Percentiles rank a stretch among this genome's conserved stretches.
phyloP scores from a whole-genome alignment of 2,329 filamentous ascomycete genomes.

The Microdochium trichocladiopsis region DNA sequence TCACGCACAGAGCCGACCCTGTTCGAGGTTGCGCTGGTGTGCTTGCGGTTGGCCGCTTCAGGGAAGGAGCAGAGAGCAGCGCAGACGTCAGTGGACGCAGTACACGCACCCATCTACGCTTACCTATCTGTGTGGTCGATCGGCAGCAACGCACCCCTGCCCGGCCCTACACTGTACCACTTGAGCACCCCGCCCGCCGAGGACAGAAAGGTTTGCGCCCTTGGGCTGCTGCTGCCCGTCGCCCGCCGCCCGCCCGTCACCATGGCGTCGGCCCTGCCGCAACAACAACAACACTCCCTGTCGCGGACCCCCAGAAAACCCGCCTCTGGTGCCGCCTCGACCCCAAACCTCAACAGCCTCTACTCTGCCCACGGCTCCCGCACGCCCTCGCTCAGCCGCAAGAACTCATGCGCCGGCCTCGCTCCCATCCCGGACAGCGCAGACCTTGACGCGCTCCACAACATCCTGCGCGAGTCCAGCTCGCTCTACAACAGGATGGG shows the following conservation, averaged over 20 bases:
- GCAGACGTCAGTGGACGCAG: too few species aligned
- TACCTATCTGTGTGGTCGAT: not conserved
- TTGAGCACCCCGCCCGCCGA: not conserved
- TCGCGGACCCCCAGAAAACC: slow-evolving; percentile 32
- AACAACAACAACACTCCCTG: slow-evolving; percentile 19
- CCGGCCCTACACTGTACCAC: too few species aligned
- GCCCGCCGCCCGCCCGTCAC: not conserved
- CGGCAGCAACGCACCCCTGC: not conserved
- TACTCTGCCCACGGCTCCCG: slow-evolving; percentile 42
- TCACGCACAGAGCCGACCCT: not conserved
- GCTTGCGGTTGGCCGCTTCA: not conserved
- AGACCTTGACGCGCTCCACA: slow-evolving; percentile 54
- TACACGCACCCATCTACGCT: too few species aligned
- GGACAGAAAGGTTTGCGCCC: not conserved
- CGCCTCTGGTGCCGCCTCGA: slow-evolving; percentile 39
- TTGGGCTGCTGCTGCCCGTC: not conserved
- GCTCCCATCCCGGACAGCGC: slow-evolving; percentile 55
- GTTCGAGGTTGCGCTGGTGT: not conserved
- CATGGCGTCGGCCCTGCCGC: slow-evolving; percentile 1
- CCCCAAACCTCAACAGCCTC: slow-evolving; percentile 49
- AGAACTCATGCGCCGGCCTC: slow-evolving; percentile 52
- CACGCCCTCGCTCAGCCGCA: slow-evolving; percentile 64
- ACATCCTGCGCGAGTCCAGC: slow-evolving; percentile 39
- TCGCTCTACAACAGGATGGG: slow-evolving; percentile 34
- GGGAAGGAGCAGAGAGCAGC: too few species aligned